Percentiles rank a stretch among this genome's conserved stretches.
Conservation (phyloP, 352 stramenopile species). For the Phytophthora sansomeana region DNA sequence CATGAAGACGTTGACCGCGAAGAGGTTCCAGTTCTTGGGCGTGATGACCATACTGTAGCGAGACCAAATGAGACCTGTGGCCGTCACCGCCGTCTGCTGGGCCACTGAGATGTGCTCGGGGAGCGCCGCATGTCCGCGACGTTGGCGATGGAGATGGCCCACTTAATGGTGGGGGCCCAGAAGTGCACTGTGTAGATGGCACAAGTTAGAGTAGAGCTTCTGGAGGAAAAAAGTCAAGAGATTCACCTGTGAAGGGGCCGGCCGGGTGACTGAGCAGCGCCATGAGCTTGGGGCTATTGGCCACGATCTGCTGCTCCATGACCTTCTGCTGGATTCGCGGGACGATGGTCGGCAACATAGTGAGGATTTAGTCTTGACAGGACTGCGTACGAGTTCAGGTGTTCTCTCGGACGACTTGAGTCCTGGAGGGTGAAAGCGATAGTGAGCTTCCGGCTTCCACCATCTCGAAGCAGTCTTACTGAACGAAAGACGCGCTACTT, state of each 20-base stretch:
- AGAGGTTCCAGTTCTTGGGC: constrained; percentile 92
- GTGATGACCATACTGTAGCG: constrained; percentile 90
- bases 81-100: constrained; percentile 82
- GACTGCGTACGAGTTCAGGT: too few species aligned
- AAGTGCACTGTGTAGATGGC: constrained; percentile 69
- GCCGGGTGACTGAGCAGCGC: constrained; percentile 80
- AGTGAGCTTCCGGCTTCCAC: constrained; percentile 1
- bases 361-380: background rate
- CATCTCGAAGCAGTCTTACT: background rate
- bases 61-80: constrained; percentile 91
- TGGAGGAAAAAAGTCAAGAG: too few species aligned
- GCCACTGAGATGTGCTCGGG: constrained; percentile 80
- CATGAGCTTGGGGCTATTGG: constrained; percentile 66
- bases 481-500: background rate
- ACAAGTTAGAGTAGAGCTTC: too few species aligned
- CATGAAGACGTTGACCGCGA: constrained; percentile 91
- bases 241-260: constrained; percentile 68
- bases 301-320: constrained; percentile 65
- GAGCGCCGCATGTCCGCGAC: constrained; percentile 85
- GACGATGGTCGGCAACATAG: constrained; percentile 75
- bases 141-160: constrained; percentile 88
- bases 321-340: constrained; percentile 75
- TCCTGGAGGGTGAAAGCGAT: constrained; percentile 11
- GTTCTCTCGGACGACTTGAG: constrained; percentile 3
- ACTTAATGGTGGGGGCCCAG: constrained; percentile 91